phyloP scores from a whole-genome alignment of 768 basidiomycete genomes.

The Serpula lacrymans region DNA sequence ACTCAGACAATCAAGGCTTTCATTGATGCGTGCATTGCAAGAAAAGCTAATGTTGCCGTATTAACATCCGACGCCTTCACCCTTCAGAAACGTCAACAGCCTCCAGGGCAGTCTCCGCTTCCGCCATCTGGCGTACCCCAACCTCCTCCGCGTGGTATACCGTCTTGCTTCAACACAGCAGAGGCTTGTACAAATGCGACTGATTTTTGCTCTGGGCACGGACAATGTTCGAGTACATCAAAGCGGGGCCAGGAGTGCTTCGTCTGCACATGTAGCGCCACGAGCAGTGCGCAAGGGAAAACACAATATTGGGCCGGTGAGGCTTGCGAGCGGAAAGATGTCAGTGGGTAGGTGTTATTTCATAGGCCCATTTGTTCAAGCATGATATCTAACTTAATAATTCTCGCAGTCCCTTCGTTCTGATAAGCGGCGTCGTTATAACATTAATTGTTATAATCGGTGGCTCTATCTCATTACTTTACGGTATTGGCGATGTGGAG shows the following conservation, averaged over 20 bases:
- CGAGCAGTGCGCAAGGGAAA: conserved; percentile 49
- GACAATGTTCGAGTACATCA: conserved; percentile 57
- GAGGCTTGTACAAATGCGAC: conserved; percentile 63
- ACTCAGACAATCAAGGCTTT: conserved; percentile 43
- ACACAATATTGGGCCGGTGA: conserved; percentile 72
- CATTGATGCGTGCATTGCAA: conserved; percentile 40
- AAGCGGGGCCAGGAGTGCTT: conserved; percentile 57
- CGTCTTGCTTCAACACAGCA: conserved; percentile 57
- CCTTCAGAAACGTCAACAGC: conserved; percentile 34
- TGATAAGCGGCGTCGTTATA: conserved; percentile 67
- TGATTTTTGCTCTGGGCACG: conserved; percentile 64
- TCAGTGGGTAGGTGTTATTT: conserved; percentile 63
- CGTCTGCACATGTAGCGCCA: conserved; percentile 43
- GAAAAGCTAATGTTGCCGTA: conserved; percentile 43
- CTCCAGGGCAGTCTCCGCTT: conserved; percentile 47
- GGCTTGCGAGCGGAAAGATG: conserved; percentile 73
- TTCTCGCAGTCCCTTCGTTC: conserved; percentile 62
- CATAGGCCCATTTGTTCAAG: background rate
- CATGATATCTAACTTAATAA: conserved; percentile 4
- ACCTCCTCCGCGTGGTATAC: conserved; percentile 54
- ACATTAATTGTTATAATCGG: conserved; percentile 60
- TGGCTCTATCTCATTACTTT: conserved; percentile 68
- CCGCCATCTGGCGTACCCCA: conserved; percentile 41
- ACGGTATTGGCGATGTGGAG: conserved; percentile 53
- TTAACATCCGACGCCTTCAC: conserved; percentile 42